These are phyloP conservation scores for Biscogniauxia mediterranea DNA, from an alignment of 2,329 filamentous ascomycete genomes.

Conservation along the genomic window DNA sequence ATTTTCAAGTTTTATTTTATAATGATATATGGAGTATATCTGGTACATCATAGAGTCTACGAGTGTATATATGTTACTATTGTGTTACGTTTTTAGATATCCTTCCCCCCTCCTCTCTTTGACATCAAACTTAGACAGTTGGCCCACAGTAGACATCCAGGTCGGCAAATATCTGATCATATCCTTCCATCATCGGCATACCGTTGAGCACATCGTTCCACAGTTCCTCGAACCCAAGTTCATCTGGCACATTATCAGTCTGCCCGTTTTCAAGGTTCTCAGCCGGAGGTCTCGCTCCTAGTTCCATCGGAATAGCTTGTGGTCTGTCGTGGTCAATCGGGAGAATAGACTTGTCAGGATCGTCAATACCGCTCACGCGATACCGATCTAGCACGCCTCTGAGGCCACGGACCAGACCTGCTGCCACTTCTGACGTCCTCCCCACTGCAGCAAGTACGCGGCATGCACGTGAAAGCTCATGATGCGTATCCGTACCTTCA, in stretches of 20 bases:
- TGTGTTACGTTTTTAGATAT: not conserved
- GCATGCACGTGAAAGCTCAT: slow-evolving; percentile 17
- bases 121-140: not conserved
- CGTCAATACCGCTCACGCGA: slow-evolving; percentile 14
- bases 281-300: slow-evolving; percentile 1
- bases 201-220: slow-evolving; percentile 22
- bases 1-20: too few relatives aligned
- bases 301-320: not conserved
- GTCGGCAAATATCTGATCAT: slow-evolving; percentile 24
- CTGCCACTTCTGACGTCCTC: slow-evolving; percentile 20
- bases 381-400: slow-evolving; percentile 19
- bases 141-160: slow-evolving; percentile 24
- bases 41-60: not conserved
- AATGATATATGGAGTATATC: too few relatives aligned
- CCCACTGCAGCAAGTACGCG: slow-evolving; percentile 18
- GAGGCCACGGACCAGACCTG: slow-evolving; percentile 19
- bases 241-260: not conserved
- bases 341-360: not conserved
- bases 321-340: not conserved
- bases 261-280: not conserved
- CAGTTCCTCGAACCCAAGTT: slow-evolving; percentile 6
- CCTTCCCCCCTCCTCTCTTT: not conserved
- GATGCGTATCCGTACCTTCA: slow-evolving; percentile 9
- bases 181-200: slow-evolving; percentile 16
- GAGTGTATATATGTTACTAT: too few relatives aligned